Base-by-base conservation (phyloP, 1,139 yeast species). In the Kodamaea plutei region DNA sequence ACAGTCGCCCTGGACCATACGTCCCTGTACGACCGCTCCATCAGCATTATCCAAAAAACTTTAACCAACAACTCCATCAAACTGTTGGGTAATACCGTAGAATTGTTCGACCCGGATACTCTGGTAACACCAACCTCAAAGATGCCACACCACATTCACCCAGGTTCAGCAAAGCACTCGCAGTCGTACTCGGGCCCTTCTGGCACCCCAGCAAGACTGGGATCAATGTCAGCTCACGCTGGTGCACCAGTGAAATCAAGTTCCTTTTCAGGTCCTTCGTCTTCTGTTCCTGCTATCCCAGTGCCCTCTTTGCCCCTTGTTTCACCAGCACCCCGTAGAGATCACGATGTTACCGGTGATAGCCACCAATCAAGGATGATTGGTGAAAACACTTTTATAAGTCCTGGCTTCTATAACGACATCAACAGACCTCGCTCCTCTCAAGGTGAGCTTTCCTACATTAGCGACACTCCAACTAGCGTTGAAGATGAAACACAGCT, bases 391-490 rank as follows among this genome's bases (percentile, higher is more conserved):
- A 26, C 22, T 9, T 23, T 23, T 17, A 26, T 15, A 24, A 35
- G 34, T 21, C 29, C 35, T 9, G 30, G 29, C 4, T 26, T 26
- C 13, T 29, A 23, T 25, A 20, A 27, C 22, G 43, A 63, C 16
- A 16, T 10, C 19, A 29, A 24, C 12, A 44, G 66, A 36, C 68
- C 66, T 8, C 41, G 41, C 8, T 60, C 67, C 3, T 56, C 60
- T 13, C 48, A 48, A 24, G 68, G 57, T 1, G 58, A 58, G 41
- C 41, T 61, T 23, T 50, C 44, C 21, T 32, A 21, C 14, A 33
- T 37, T 12, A 38, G 34, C 9, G 33, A 31, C 11, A 28, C 33
- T 5, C 32, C 37, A 10, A 31, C 18, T 4, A 31, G 28, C 16
- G 30, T 29, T 20, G 31, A 17, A 9, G 39, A 26, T 13, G 39